A percentile compares a stretch with the other conserved stretches of the same genome.
These are phyloP conservation scores for Claviceps sorghi DNA, from an alignment of 2,329 filamentous ascomycete genomes.

Conservation along the genomic window DNA sequence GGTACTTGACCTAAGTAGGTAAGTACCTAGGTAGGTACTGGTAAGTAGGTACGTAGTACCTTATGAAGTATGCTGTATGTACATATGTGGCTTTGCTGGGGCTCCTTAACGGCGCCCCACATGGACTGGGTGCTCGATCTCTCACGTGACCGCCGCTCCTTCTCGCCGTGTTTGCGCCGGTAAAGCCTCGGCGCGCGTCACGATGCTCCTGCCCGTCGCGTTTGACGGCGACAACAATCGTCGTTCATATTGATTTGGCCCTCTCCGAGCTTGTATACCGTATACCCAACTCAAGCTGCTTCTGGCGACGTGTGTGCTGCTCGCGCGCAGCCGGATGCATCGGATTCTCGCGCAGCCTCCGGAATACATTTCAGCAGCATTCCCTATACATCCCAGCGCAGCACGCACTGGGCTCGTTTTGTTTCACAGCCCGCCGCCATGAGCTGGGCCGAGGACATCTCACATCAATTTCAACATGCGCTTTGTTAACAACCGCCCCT, in stretches of 20 bases:
- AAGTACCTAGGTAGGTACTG: no score
- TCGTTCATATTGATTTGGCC: background rate
- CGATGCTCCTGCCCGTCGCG: slow-evolving; percentile 9
- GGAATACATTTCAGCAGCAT: background rate
- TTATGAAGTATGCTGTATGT: no score
- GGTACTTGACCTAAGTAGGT: no score
- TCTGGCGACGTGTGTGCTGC: background rate
- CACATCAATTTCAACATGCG: slow-evolving; percentile 11
- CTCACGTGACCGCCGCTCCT: slow-evolving; percentile 5
- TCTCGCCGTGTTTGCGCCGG: slow-evolving; percentile 14
- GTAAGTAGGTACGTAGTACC: no score
- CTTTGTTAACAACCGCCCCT: slow-evolving; percentile 12
- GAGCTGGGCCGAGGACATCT: background rate
- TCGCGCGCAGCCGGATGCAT: background rate
- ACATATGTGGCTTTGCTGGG: no score
- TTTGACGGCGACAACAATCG: background rate
- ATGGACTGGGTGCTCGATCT: background rate
- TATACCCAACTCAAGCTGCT: background rate
- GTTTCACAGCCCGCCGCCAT: slow-evolving; percentile 1
- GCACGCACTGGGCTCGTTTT: no score
- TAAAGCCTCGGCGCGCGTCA: slow-evolving; percentile 22
- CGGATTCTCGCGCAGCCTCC: background rate
- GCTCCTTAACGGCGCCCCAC: background rate
- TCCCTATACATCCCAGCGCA: background rate
- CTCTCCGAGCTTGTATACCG: background rate